A percentile compares a stretch with the other conserved stretches of the same genome.
Evolutionary conservation across 2,329 filamentous ascomycete genomes (phyloP).

Genomic region (Cercospora berteroae): DNA sequence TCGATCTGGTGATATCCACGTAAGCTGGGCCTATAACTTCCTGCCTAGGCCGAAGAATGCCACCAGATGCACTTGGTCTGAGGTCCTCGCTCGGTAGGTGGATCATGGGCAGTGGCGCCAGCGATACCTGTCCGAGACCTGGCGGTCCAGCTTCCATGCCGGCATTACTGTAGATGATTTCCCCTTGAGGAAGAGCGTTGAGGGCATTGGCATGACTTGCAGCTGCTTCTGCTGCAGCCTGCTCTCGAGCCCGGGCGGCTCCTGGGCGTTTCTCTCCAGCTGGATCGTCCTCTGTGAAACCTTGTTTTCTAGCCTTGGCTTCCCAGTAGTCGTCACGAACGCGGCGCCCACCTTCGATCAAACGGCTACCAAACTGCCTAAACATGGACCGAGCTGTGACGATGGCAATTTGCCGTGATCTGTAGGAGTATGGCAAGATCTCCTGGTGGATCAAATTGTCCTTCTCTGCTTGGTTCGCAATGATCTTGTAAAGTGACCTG

Average conservation of each 20-base stretch:
- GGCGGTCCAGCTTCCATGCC: constrained; percentile 38
- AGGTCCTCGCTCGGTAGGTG: constrained; percentile 77
- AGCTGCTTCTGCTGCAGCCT: constrained; percentile 67
- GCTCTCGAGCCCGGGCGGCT: constrained; percentile 82
- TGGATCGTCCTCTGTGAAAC: constrained; percentile 93
- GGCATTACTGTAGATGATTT: constrained; percentile 79
- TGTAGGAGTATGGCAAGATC: constrained; percentile 93
- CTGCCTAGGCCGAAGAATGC: constrained; percentile 80
- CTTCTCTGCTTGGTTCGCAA: constrained; percentile 92
- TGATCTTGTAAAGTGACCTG: constrained; percentile 93
- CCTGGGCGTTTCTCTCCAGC: constrained; percentile 95
- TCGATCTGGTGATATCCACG: constrained; percentile 78
- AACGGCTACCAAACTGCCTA: constrained; percentile 91
- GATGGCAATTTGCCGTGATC: constrained; percentile 97
- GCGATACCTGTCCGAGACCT: constrained; percentile 64
- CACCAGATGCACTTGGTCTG: constrained; percentile 75
- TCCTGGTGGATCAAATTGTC: constrained; percentile 94
- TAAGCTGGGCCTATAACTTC: constrained; percentile 86
- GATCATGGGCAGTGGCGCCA: constrained; percentile 78
- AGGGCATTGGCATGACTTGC: constrained; percentile 57
- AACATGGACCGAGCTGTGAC: constrained; percentile 99
- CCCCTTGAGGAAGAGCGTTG: constrained; percentile 67
- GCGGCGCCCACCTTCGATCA: constrained; percentile 83
- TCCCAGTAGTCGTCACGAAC: constrained; percentile 99
- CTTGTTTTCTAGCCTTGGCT: constrained; percentile 92